These are phyloP conservation scores for Plantago coronopus DNA, from an alignment of 305 asterid genomes.

Conservation along the genomic window DNA sequence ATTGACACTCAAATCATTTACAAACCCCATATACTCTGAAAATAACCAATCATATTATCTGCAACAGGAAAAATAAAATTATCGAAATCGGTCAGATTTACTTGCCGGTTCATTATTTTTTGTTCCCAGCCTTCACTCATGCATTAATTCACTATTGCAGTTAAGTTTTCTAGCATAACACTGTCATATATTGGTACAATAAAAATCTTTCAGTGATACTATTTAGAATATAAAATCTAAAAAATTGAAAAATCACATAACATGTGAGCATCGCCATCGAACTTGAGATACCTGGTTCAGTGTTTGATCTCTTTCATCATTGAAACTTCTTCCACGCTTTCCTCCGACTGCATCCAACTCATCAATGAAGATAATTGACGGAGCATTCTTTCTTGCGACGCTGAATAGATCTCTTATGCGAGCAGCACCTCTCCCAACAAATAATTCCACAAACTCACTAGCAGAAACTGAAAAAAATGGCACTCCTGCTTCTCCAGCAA, in stretches of 20 bases:
- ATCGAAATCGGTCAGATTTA: background rate
- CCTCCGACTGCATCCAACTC: constrained; percentile 99
- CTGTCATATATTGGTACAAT: no score
- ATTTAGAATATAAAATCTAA: background rate
- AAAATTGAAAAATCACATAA: background rate
- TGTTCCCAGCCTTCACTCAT: constrained; percentile 8
- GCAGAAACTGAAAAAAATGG: constrained; percentile 97
- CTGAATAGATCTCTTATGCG: constrained; percentile 84
- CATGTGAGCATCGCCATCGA: background rate
- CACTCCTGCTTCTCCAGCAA: constrained; percentile 95
- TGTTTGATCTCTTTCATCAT: constrained; percentile 95
- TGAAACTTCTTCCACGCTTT: constrained; percentile 92
- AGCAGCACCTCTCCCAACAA: constrained; percentile 99
- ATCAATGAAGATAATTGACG: constrained; percentile 87
- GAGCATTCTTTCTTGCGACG: constrained; percentile 85
- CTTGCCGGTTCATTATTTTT: constrained; percentile 4
- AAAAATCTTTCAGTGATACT: no score
- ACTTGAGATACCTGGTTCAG: constrained; percentile 69
- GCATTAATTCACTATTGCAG: background rate
- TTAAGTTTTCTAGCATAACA: no score
- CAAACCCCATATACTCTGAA: no score
- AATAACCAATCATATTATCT: no score
- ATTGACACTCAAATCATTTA: no score
- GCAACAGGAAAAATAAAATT: no score
- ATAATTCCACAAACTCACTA: constrained; percentile 93